These are phyloP conservation scores for Aegilops bicornis DNA, from an alignment of 176 grass and related monocot genomes.

Conservation along the genomic window DNA sequence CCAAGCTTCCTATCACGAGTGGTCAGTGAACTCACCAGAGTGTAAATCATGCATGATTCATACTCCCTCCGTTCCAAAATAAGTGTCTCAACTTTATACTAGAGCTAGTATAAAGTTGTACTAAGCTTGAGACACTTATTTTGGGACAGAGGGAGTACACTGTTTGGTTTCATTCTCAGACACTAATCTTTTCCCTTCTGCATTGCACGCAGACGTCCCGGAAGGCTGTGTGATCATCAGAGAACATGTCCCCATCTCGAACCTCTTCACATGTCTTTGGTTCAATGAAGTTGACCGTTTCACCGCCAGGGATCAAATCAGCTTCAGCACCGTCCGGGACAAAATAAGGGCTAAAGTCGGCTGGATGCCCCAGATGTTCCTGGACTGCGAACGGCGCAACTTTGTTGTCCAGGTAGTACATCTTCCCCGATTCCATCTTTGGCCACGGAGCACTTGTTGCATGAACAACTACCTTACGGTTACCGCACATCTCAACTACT, in stretches of 20 bases:
- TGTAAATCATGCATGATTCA: neutral
- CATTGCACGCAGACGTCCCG: conserved; percentile 63
- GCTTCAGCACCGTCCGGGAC: conserved; percentile 92
- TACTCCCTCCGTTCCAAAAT: too few relatives aligned
- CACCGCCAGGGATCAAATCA: conserved; percentile 94
- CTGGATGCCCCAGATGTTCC: conserved; percentile 87
- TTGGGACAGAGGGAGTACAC: too few relatives aligned
- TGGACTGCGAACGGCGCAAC: conserved; percentile 90
- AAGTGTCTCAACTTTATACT: too few relatives aligned
- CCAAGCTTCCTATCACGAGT: conserved; percentile 95
- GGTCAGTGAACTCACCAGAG: conserved; percentile 45
- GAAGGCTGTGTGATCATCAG: conserved; percentile 99
- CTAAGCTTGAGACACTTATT: too few relatives aligned
- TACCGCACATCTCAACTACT: neutral
- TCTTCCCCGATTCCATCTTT: neutral
- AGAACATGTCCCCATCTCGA: conserved; percentile 89
- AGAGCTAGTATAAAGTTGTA: too few relatives aligned
- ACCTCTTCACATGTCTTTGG: conserved; percentile 98
- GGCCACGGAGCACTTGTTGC: neutral
- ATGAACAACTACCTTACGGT: neutral
- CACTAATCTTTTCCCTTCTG: neutral
- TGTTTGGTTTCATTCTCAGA: neutral
- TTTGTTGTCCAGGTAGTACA: conserved; percentile 86
- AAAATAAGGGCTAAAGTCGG: conserved; percentile 79
- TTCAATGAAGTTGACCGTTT: conserved; percentile 99